Conservation (phyloP, 108 stramenopile species). For the Halocafeteria seosinensis region DNA sequence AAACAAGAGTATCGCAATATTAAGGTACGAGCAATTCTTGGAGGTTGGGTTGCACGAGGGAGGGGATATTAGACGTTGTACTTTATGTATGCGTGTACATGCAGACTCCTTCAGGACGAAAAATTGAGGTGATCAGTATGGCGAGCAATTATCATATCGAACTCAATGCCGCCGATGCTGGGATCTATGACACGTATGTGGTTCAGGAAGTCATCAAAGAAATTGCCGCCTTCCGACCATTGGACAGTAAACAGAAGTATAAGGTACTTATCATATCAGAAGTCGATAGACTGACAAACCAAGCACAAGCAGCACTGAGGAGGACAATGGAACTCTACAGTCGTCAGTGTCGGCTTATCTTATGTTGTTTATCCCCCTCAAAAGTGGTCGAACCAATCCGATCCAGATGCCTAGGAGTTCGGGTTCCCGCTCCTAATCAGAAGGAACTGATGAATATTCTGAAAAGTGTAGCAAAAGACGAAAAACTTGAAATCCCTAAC, state of each 20-base stretch:
- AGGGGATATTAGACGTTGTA: conserved; percentile 3
- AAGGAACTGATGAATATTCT: conserved; percentile 51
- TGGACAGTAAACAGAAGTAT: conserved; percentile 25
- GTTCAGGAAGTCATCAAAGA: conserved; percentile 97
- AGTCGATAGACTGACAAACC: conserved; percentile 68
- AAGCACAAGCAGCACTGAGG: conserved; percentile 75
- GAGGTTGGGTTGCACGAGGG: background rate
- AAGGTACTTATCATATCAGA: conserved; percentile 80
- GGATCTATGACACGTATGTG: conserved; percentile 79
- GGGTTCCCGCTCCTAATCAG: conserved; percentile 60
- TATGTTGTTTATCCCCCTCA: conserved; percentile 62
- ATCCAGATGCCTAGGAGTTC: conserved; percentile 75
- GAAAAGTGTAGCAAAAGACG: conserved; percentile 50
- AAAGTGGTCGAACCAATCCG: conserved; percentile 87
- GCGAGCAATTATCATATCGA: conserved; percentile 83
- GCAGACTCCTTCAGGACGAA: conserved; percentile 62
- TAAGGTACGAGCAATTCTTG: no score
- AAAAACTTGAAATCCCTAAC: conserved; percentile 48
- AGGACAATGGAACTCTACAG: conserved; percentile 96
- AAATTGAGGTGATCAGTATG: conserved; percentile 78
- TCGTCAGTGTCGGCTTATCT: conserved; percentile 69
- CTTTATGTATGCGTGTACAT: no score
- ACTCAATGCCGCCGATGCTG: conserved; percentile 82
- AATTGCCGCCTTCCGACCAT: conserved; percentile 48
- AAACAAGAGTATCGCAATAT: conserved; percentile 28